phyloP scores from a whole-genome alignment of 495 filamentous ascomycete genomes.

The Letharia lupina region DNA sequence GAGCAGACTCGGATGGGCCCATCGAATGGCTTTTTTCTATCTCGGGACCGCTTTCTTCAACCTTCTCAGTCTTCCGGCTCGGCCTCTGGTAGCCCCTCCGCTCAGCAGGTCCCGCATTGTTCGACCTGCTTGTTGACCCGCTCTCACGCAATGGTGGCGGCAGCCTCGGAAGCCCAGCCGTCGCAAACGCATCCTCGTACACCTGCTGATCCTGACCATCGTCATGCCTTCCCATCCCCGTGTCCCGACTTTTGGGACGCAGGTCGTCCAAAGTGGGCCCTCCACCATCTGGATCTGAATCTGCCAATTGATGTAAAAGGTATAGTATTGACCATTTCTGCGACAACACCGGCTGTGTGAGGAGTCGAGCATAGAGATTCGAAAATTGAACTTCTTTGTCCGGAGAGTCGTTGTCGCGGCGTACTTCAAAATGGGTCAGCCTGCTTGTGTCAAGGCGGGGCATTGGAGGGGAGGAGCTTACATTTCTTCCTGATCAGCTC shows the following conservation, averaged over 20 bases:
- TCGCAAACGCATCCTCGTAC: constrained; percentile 48
- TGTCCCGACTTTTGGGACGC: constrained; percentile 21
- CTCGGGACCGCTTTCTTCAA: neutral
- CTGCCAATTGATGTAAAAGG: constrained; percentile 73
- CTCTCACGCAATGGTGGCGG: constrained; percentile 25
- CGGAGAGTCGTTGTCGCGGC: constrained; percentile 63
- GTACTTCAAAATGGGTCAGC: constrained; percentile 38
- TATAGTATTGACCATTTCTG: constrained; percentile 97
- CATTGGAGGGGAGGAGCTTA: constrained; percentile 21
- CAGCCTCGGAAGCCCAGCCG: constrained; percentile 41
- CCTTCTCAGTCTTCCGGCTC: neutral
- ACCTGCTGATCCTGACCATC: constrained; percentile 24
- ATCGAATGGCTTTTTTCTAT: constrained; percentile 2
- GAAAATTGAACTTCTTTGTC: constrained; percentile 82
- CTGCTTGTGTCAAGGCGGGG: constrained; percentile 2
- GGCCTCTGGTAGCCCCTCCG: constrained; percentile 8
- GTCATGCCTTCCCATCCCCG: neutral
- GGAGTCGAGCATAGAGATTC: constrained; percentile 76
- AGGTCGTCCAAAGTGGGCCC: constrained; percentile 17
- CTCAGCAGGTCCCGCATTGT: neutral
- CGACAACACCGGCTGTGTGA: constrained; percentile 80
- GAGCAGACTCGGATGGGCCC: constrained; percentile 51
- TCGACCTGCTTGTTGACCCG: neutral
- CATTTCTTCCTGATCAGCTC: constrained; percentile 82
- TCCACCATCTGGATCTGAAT: constrained; percentile 39